Base-by-base conservation (phyloP, 495 filamentous ascomycete species). In the Aspergillus conjunctus region DNA sequence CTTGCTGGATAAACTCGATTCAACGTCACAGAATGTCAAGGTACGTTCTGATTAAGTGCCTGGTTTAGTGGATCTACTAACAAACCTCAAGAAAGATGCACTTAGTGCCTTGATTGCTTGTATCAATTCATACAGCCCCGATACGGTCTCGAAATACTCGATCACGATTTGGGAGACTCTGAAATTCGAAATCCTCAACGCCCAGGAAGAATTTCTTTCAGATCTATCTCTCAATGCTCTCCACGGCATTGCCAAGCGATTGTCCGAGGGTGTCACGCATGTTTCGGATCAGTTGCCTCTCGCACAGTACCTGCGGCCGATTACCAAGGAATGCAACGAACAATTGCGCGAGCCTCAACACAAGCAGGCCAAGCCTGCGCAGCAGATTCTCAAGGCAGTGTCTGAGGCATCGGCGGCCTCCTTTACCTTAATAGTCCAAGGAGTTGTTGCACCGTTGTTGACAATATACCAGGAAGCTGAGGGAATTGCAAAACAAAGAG, bases 171-270 rank as follows among this genome's bases (percentile, higher is more conserved):
- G 88, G 88, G 88, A 90, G 60, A 80, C 87, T 11, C 66, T 91
- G 30, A 91, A 91, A 65, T 91, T 88, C 61, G 88, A 91, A 64
- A 82, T 91, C n/a, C 77, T 91, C 12, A 89, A 88, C 64, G 81
- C 85, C 1, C 86, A 89, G 68, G 88, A 91, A 64, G 87, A 90
- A 58, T 86, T 90, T 48, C 67, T 91, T 5, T 85, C 86, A 3
- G 81, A 87, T 34, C 79, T 83, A 63, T 85, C 88, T 15, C 74
- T 90, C 3, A 64, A 75, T 7, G 80, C 72, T 18, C 56, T 89
- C 32, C 70, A 81, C 54, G 75, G 75, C 14, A 87, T 91, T 59
- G 82, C 85, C 2, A 72, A 75, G 53, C 76, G 82, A 6, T 75
- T 91, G 9, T 85, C 87, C 2, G 78, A 80, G 56, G 80, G 80